Conservation (phyloP, 2,329 filamentous ascomycete genomes). For the Tympanopsis confertula region DNA sequence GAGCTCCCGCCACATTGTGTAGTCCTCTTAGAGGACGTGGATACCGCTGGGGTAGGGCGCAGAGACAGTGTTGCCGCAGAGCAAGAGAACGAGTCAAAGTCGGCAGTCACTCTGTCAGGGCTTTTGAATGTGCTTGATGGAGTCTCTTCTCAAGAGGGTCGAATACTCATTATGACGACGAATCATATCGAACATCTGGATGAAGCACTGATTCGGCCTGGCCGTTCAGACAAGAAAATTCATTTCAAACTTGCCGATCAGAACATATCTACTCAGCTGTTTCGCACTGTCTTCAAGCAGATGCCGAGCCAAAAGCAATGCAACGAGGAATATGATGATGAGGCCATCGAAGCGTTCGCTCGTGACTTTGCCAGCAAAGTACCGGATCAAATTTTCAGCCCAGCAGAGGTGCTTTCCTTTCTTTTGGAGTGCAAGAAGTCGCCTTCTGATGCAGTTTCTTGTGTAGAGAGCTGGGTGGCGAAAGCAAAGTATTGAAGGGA, state of each 20-base stretch:
- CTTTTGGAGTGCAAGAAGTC: conserved; percentile 43
- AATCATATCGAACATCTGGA: conserved; percentile 12
- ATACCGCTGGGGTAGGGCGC: conserved; percentile 11
- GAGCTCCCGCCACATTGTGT: conserved; percentile 20
- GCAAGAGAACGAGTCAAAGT: conserved; percentile 4
- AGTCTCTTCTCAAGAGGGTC: conserved; percentile 8
- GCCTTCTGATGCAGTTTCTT: conserved; percentile 33
- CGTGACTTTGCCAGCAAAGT: conserved; percentile 34
- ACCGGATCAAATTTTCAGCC: conserved; percentile 43
- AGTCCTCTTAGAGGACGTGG: conserved; percentile 26
- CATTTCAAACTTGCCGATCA: not conserved
- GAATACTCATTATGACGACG: conserved; percentile 13
- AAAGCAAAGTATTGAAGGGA: no score
- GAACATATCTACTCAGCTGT: not conserved
- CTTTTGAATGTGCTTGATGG: conserved; percentile 11
- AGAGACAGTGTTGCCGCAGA: conserved; percentile 6
- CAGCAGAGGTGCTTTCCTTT: conserved; percentile 48
- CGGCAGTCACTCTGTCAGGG: conserved; percentile 7
- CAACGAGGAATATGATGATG: no score
- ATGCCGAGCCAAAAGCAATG: no score
- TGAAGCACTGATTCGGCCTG: conserved; percentile 8
- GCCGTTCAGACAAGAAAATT: conserved; percentile 2
- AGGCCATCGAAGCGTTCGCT: conserved; percentile 28
- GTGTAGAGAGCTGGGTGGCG: conserved; percentile 36
- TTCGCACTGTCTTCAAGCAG: conserved; percentile 18